phyloP scores from a whole-genome alignment of 2,329 filamentous ascomycete genomes.

The Hypoxylon sp. region DNA sequence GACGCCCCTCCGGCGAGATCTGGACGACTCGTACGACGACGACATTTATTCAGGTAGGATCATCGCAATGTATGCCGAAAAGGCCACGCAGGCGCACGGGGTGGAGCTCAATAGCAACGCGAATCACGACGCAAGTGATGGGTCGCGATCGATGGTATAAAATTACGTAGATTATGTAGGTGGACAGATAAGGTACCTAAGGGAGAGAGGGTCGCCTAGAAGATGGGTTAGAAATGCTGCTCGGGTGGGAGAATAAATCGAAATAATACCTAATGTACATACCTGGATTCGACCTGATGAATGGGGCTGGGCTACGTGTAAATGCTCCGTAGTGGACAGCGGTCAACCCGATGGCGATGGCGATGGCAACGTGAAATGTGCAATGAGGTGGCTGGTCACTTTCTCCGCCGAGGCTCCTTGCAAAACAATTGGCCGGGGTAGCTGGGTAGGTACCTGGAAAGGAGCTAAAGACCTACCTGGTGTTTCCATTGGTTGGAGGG shows the following conservation, averaged over 20 bases:
- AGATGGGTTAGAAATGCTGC: constrained; percentile 20
- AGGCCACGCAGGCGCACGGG: constrained; percentile 22
- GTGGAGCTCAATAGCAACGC: constrained; percentile 31
- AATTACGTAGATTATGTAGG: constrained; percentile 16
- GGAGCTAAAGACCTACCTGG: neutral
- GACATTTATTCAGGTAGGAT: constrained; percentile 64
- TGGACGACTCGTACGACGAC: constrained; percentile 72
- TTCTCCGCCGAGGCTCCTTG: constrained; percentile 30
- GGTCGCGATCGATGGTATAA: constrained; percentile 16
- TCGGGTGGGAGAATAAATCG: constrained; percentile 30
- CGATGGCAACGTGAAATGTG: constrained; percentile 14
- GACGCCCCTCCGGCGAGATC: constrained; percentile 69
- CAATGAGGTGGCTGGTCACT: constrained; percentile 38
- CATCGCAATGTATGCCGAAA: constrained; percentile 53
- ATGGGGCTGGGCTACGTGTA: constrained; percentile 36
- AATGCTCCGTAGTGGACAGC: constrained; percentile 10
- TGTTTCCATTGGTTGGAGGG: constrained; percentile 39
- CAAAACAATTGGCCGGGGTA: constrained; percentile 26
- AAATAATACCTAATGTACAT: constrained; percentile 25
- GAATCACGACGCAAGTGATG: constrained; percentile 35
- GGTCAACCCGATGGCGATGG: constrained; percentile 18
- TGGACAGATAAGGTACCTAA: constrained; percentile 15
- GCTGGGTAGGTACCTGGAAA: too few relatives aligned
- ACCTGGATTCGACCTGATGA: constrained; percentile 12
- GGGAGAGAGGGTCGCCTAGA: constrained; percentile 2